Conservation (phyloP, 306 rosid species). For the Pachyrhizus erosus region DNA sequence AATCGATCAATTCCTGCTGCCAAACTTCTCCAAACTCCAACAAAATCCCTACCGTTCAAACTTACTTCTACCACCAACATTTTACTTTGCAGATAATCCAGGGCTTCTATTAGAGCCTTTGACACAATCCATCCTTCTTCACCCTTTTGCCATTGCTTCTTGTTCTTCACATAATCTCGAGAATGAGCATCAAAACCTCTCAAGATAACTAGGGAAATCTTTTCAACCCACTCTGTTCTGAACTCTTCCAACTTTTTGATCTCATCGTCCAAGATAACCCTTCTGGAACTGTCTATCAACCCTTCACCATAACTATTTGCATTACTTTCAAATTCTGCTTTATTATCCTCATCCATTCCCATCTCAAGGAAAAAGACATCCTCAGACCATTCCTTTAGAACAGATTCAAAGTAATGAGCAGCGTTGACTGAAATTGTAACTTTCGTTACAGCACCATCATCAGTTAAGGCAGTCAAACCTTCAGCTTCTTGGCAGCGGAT, state of each 20-base stretch:
- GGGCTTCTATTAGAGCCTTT: slow-evolving; percentile 67
- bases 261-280: slow-evolving; percentile 69
- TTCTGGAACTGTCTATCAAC: slow-evolving; percentile 47
- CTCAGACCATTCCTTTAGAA: slow-evolving; percentile 86
- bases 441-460: slow-evolving; percentile 80
- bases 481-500: slow-evolving; percentile 98
- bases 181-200: slow-evolving; percentile 85
- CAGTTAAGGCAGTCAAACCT: slow-evolving; percentile 87
- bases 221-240: slow-evolving; percentile 79
- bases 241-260: slow-evolving; percentile 71
- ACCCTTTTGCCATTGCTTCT: slow-evolving; percentile 81
- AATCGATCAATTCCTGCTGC: slow-evolving; percentile 76
- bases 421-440: slow-evolving; percentile 87
- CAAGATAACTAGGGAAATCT: slow-evolving; percentile 71
- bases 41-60: slow-evolving; percentile 76
- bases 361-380: slow-evolving; percentile 84
- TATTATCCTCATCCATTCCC: slow-evolving; percentile 52
- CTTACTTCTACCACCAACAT: slow-evolving; percentile 61
- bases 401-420: slow-evolving; percentile 72
- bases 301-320: slow-evolving; percentile 41
- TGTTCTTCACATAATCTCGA: slow-evolving; percentile 81
- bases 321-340: slow-evolving; percentile 36
- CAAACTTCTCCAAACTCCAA: slow-evolving; percentile 88
- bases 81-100: slow-evolving; percentile 80
- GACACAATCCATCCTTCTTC: slow-evolving; percentile 89